A percentile compares a stretch with the other conserved stretches of the same genome.
Evolutionary conservation across 139 green algal genomes (phyloP).

Genomic region (Pedinophyceae sp.): DNA sequence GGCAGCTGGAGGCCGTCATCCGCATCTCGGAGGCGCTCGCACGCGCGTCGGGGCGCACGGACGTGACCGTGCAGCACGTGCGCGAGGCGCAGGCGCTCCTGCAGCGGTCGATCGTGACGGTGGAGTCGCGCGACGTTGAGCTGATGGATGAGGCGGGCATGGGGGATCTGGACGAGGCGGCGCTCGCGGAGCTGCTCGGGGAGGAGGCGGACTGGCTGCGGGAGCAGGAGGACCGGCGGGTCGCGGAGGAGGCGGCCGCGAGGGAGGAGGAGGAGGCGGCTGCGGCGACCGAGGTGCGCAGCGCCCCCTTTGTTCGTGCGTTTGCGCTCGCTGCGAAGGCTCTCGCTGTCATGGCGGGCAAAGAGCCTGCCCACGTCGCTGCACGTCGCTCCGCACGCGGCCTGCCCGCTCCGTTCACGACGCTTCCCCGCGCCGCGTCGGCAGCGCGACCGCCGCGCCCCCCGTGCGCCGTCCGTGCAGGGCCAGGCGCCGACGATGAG

Average conservation of each 20-base stretch:
- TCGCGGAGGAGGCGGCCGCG: not conserved
- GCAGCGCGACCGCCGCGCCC: no score
- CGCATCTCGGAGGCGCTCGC: constrained; percentile 71
- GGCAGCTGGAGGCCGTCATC: constrained; percentile 92
- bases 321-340: not conserved
- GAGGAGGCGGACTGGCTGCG: not conserved
- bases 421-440: no score
- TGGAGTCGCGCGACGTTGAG: constrained; percentile 58
- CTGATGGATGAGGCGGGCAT: constrained; percentile 16
- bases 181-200: not conserved
- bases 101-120: constrained; percentile 73
- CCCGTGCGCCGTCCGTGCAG: no score
- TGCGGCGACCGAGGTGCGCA: not conserved
- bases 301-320: not conserved
- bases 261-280: constrained; percentile 16
- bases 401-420: not conserved
- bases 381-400: not conserved
- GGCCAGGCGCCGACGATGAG: no score
- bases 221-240: not conserved
- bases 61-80: constrained; percentile 39
- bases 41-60: constrained; percentile 22
- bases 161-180: not conserved
- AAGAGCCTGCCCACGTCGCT: not conserved
- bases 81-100: constrained; percentile 46
- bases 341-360: constrained; percentile 1